phyloP scores from a whole-genome alignment of 495 filamentous ascomycete species.

The Paragyromitra xinjiangensis region DNA sequence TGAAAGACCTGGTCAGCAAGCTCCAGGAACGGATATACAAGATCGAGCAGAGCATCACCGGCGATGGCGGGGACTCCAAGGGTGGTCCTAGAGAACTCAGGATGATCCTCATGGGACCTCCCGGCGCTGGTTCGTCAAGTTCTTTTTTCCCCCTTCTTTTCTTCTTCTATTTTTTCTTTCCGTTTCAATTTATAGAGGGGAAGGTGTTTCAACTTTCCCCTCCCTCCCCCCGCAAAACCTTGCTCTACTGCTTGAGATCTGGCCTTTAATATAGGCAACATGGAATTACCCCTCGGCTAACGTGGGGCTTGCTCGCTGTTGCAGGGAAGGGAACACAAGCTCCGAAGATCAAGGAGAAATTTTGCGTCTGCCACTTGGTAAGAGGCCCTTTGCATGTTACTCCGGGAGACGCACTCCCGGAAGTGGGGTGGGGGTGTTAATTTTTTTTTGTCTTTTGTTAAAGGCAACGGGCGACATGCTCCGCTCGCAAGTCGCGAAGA shows the following conservation, averaged over 20 bases:
- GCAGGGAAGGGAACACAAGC: slow-evolving; percentile 99
- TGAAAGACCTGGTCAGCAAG: slow-evolving; percentile 65
- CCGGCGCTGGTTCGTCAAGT: slow-evolving; percentile 82
- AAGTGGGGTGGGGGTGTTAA: slow-evolving; percentile 34
- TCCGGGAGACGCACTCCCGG: slow-evolving; percentile 6
- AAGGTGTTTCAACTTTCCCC: neutral
- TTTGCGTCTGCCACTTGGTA: slow-evolving; percentile 95
- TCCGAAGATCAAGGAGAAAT: slow-evolving; percentile 96
- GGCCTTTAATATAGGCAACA: slow-evolving; percentile 37
- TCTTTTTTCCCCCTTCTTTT: neutral
- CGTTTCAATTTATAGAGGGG: slow-evolving; percentile 5
- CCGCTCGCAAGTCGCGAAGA: slow-evolving; percentile 96
- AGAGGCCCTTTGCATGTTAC: slow-evolving; percentile 52
- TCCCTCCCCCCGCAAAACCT: neutral
- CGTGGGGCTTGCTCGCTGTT: slow-evolving; percentile 51
- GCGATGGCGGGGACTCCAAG: slow-evolving; percentile 44
- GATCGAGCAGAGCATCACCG: slow-evolving; percentile 80
- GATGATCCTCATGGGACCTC: slow-evolving; percentile 98
- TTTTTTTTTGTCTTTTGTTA: slow-evolving; percentile 20
- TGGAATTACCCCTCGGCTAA: slow-evolving; percentile 39
- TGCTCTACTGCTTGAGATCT: slow-evolving; percentile 33
- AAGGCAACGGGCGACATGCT: slow-evolving; percentile 99
- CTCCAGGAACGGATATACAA: slow-evolving; percentile 80
- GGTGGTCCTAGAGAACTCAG: slow-evolving; percentile 67
- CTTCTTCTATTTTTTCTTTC: slow-evolving; percentile 4